Evolutionary conservation across 768 basidiomycete species (phyloP), one percentile per base, ranked within the genome.

Genomic region (Lentinus tigrinus): DNA sequence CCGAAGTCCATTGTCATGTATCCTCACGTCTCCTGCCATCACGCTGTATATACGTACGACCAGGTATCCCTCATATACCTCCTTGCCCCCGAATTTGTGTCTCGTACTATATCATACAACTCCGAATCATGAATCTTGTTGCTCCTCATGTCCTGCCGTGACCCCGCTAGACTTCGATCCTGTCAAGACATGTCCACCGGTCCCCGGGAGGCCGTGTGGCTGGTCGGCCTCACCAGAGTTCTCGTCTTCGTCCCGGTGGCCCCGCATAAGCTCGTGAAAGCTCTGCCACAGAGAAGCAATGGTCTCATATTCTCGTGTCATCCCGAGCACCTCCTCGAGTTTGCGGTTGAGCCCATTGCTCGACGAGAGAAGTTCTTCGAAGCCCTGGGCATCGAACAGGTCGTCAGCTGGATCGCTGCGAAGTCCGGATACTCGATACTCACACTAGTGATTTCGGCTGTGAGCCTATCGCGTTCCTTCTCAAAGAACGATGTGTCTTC

Each of bases 281-380:
- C 81, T 84, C 57, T 85, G 80, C 93, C 93, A 95, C 48, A 97
- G 77, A 2, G 83, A 78, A 3, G 94, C 91, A 40, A 95, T 92
- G 2, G 89, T 94, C 50, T 89, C 84, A 70, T 96, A 95, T 77
- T 95, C 95, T 57, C 85, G 87, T 5, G 95, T 94, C 84, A 96
- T 95, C 10, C 91, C 91, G 24, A 89, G 75, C 2, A 95, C 93
- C 69, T 97, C 93, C 72, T 98, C 95, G 17, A 96, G 81, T 68
- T 93, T 95, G 61, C 94, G 85, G 70, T 96, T 96, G 21, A 95
- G 75, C 26, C 82, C 83, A 67, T 98, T 98, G 58, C 89, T 87
- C 9, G 90, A 86, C 4, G 88, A 88, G 17, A 98, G 75, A 3
- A 96, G 72, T 60, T 94, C 91, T 67, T 96, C 95, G 67, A 96